phyloP scores from a whole-genome alignment of 768 basidiomycete species.

The Lactarius hengduanensis region DNA sequence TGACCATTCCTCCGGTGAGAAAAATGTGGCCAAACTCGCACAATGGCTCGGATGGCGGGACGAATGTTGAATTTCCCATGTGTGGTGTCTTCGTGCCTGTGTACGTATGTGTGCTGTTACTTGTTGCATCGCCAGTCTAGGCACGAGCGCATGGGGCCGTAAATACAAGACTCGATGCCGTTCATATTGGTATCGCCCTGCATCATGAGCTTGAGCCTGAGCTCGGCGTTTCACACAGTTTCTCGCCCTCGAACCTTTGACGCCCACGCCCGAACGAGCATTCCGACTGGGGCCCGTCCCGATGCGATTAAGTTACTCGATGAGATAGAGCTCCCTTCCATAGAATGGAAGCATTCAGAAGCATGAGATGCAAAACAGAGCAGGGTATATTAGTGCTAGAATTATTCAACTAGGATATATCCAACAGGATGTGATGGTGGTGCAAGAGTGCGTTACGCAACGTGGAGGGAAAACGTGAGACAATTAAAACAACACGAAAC shows the following conservation, averaged over 20 bases:
- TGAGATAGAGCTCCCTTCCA: slow-evolving; percentile 20
- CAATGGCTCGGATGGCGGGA: not conserved
- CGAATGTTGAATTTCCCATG: slow-evolving; percentile 4
- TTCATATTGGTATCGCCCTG: not conserved
- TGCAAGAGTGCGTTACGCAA: slow-evolving; percentile 26
- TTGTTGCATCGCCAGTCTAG: slow-evolving; percentile 8
- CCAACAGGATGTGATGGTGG: slow-evolving; percentile 21
- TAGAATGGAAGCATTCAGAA: slow-evolving; percentile 18
- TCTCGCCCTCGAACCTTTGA: slow-evolving; percentile 10
- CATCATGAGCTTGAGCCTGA: not conserved
- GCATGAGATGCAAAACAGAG: slow-evolving; percentile 21
- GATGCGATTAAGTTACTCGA: slow-evolving; percentile 1
- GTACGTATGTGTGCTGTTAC: slow-evolving; percentile 10
- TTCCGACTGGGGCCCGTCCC: slow-evolving; percentile 7
- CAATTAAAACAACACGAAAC: slow-evolving; percentile 23
- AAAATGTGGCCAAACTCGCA: not conserved
- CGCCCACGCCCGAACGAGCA: slow-evolving; percentile 11
- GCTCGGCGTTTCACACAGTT: slow-evolving; percentile 4
- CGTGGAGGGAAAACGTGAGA: slow-evolving; percentile 8
- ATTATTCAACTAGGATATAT: slow-evolving; percentile 29
- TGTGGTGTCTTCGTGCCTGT: not conserved
- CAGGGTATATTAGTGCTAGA: slow-evolving; percentile 30
- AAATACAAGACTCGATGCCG: slow-evolving; percentile 7
- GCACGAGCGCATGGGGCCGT: slow-evolving; percentile 3
- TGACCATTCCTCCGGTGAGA: slow-evolving; percentile 3